Evolutionary conservation across 805 yeast genomes (phyloP), one percentile per base, ranked within the genome.

Genomic region (Nakazawaea populi): DNA sequence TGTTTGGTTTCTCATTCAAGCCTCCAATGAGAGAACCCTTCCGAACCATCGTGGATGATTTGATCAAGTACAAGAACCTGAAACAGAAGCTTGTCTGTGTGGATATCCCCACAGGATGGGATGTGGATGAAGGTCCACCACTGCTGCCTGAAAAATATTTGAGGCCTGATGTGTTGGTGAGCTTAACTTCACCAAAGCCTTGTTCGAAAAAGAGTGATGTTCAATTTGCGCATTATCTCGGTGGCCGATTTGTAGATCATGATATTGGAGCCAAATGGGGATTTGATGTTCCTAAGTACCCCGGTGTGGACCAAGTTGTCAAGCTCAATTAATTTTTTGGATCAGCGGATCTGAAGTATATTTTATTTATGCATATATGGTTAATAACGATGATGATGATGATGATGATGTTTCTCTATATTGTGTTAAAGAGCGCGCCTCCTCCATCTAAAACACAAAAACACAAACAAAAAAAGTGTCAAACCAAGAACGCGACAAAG

Each of bases 71-170:
- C 27, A 24, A 44, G 11, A 46, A 91, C 1, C 11, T 7, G 4
- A 30, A 44, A 14, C 35, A 32, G 11, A 32, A 32, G 35, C 78
- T 90, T 1, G 77, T 88, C 0, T 80, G 95, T 0, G 87, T 94
- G 2, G 99, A 94, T 65, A 80, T 92, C 44, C 99, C 99, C 0
- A 87, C 96, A 2, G 96, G 97, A 0, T 94, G 99, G 99, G 92
- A 91, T 61, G 98, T 94, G 9, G 96, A 94, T 60, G 61, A 75
- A 6, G 99, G 99, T 0, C 96, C 94, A 32, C 35, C 35, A 32
- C 8, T 9, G 0, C 66, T 71, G 0, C 60, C 65, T 1, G 66
- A 69, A 9, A 68, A 64, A 0, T 60, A 71, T 14, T 76, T 87
- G 51, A 71, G 71, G 29, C 96, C 97, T 0, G 66, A 75, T 5